Base-by-base conservation (phyloP, 805 yeast genomes). In the Cyberlindnera saturnus region DNA sequence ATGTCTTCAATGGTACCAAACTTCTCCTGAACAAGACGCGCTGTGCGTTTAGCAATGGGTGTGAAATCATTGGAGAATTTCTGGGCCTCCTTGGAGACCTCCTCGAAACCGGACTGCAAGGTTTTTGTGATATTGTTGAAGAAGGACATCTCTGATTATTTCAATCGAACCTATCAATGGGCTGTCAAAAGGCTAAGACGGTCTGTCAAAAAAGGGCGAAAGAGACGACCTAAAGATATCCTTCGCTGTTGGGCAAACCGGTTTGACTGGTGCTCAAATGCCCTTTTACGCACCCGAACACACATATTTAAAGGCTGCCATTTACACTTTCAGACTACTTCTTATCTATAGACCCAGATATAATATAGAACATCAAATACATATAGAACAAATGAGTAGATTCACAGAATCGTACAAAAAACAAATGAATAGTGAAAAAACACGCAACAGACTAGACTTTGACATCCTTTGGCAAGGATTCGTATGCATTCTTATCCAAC, bases 1-100 rank as follows among this genome's bases (percentile, higher is more conserved):
- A 81, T 81, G 45, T 76, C 82, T 49, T 80, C 86, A 43, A 80
- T 73, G 32, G 78, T 70, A 31, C 85, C 82, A 47, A 83, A 71
- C 53, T 73, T 81, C 54, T 79, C 79, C 52, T 81, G 79, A 18
- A 82, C 66, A 40, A 78, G 70, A 54, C 79, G 70, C 13, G 74
- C 70, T 9, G 86, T 81, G 58, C 83, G 71, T 56, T 75, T 68
- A 34, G 84, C 69, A 48, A 78, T 70, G 38, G 86, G 83, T 45
- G 73, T 67, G 55, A 77, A 61, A 49, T 66, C 74, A 47, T 64
- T 74, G 16, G 65, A 56, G 36, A 63, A 51, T 41, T 62, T 63
- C 42, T 59, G 63, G 3, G 71, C 73, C 29, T 71, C 66, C 45
- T 69, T 70, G 30, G 39, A 65, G 19, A 55, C 57, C 36, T 49